These are phyloP conservation scores for Reutealis trisperma DNA, from an alignment of 345 rosid genomes.

Conservation along the genomic window DNA sequence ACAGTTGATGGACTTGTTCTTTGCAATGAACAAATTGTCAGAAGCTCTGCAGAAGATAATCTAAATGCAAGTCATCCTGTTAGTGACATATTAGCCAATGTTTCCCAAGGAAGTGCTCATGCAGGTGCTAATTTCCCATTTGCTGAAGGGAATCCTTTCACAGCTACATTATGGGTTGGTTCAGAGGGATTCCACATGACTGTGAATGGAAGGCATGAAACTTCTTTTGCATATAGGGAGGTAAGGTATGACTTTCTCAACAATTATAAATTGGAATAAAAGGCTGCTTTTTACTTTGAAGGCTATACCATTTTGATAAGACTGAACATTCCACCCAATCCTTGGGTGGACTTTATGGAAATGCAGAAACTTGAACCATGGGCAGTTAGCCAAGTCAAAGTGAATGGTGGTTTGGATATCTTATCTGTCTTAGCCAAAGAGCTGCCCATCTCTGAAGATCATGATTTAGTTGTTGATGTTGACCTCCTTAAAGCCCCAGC, in stretches of 20 bases:
- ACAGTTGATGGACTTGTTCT: conserved; percentile 78
- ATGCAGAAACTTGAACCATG: conserved; percentile 85
- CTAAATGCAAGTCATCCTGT: conserved; percentile 38
- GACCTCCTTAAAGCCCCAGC: conserved; percentile 72
- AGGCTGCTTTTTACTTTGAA: conserved; percentile 4
- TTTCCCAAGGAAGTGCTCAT: conserved; percentile 42
- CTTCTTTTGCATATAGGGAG: conserved; percentile 77
- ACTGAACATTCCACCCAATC: not conserved
- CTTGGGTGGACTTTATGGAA: conserved; percentile 4
- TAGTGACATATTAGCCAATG: conserved; percentile 35
- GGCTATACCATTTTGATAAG: conserved; percentile 10
- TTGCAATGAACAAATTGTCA: conserved; percentile 66
- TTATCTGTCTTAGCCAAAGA: conserved; percentile 69
- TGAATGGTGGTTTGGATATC: conserved; percentile 58
- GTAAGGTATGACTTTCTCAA: conserved; percentile 45
- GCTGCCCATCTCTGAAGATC: conserved; percentile 72
- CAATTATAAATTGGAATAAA: conserved; percentile 6
- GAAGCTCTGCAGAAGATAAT: conserved; percentile 49
- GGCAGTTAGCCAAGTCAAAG: conserved; percentile 61
- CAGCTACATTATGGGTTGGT: conserved; percentile 83
- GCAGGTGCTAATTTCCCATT: conserved; percentile 69
- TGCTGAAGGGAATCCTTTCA: conserved; percentile 65
- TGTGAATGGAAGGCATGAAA: conserved; percentile 83
- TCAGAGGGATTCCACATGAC: conserved; percentile 86
- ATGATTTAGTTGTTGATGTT: conserved; percentile 51